A percentile compares a stretch with the other conserved stretches of the same genome.
Conservation (phyloP, 192 early-diverging fungal genomes). For the Phycomyces nitens region DNA sequence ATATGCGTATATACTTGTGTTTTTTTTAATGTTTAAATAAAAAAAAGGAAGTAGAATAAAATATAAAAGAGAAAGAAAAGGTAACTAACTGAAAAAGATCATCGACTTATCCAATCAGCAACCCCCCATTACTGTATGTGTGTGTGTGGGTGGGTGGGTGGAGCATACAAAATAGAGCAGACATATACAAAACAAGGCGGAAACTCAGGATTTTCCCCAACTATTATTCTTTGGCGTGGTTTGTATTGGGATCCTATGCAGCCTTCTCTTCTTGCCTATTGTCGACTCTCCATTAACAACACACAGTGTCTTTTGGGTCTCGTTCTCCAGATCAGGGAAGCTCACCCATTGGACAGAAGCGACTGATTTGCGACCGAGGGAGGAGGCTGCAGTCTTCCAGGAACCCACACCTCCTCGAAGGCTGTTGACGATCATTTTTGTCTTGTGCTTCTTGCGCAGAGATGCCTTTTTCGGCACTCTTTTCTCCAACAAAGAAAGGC, state of each 20-base stretch:
- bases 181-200: no score
- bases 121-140: no score
- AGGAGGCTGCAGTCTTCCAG: background rate
- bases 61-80: background rate
- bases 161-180: no score
- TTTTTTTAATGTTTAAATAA: background rate
- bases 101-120: no score
- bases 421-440: background rate
- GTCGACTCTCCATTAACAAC: background rate
- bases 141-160: no score
- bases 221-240: background rate
- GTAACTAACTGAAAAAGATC: background rate
- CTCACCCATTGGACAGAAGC: slow-evolving; percentile 2
- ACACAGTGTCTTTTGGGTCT: background rate
- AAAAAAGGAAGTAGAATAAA: background rate
- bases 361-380: slow-evolving; percentile 1
- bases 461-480: background rate
- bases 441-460: background rate
- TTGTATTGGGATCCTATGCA: background rate
- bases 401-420: background rate
- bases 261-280: background rate
- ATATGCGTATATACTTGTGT: background rate
- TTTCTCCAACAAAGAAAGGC: background rate
- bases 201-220: background rate
- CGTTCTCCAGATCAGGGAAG: background rate